A percentile compares a stretch with the other conserved stretches of the same genome.
Conservation (phyloP, 176 grass and related monocot genomes). For the Cymbopogon citratus region DNA sequence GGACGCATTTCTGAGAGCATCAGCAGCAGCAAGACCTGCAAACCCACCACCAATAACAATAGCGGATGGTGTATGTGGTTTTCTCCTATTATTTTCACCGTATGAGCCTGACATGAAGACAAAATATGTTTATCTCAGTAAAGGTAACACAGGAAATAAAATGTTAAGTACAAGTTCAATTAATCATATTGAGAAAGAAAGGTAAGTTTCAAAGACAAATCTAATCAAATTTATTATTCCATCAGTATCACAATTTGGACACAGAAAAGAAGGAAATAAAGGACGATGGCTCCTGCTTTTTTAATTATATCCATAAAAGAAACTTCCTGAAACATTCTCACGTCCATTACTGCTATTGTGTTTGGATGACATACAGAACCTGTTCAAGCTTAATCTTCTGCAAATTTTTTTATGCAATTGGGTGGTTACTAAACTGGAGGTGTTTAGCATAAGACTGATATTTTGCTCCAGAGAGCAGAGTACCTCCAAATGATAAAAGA, state of each 20-base stretch:
- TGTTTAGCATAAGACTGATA: slow-evolving; percentile 1
- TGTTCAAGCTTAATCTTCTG: neutral
- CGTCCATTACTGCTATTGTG: neutral
- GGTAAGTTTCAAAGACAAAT: neutral
- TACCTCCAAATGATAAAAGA: slow-evolving; percentile 42
- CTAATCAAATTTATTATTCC: neutral
- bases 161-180: neutral
- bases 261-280: neutral
- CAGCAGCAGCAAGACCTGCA: slow-evolving; percentile 89
- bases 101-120: slow-evolving; percentile 46
- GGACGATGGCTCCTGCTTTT: neutral
- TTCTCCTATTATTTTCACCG: slow-evolving; percentile 49
- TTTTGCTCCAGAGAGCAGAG: neutral
- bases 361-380: neutral
- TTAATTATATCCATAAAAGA: slow-evolving; percentile 2
- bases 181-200: neutral
- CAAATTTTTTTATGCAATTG: neutral
- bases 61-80: slow-evolving; percentile 57
- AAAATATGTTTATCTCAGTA: neutral
- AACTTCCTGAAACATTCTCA: slow-evolving; percentile 2
- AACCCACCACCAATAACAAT: slow-evolving; percentile 98
- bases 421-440: neutral
- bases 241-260: neutral
- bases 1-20: slow-evolving; percentile 66
- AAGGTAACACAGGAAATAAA: neutral